phyloP scores from a whole-genome alignment of 768 basidiomycete species.

The Calvatia gigantea region DNA sequence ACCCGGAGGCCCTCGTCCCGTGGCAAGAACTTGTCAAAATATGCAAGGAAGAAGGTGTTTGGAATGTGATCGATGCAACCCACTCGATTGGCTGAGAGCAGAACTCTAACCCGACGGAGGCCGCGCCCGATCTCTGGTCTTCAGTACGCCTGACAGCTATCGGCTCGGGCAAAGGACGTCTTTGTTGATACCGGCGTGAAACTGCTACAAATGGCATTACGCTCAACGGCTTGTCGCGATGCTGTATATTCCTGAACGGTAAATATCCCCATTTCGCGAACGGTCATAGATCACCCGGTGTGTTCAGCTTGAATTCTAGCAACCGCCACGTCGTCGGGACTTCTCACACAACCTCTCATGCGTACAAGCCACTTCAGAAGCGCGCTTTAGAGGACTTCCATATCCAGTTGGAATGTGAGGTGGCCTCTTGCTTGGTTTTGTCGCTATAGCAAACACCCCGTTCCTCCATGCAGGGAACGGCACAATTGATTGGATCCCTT shows the following conservation, averaged over 20 bases:
- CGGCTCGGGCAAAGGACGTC: background rate
- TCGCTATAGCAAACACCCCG: background rate
- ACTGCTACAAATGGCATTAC: conserved; percentile 85
- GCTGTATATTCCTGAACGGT: conserved; percentile 69
- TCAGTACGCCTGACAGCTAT: conserved; percentile 39
- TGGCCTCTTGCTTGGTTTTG: conserved; percentile 7
- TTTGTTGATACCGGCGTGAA: conserved; percentile 34
- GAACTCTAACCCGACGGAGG: conserved; percentile 50
- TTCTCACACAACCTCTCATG: conserved; percentile 52
- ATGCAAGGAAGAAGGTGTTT: conserved; percentile 58
- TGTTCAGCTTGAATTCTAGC: conserved; percentile 25
- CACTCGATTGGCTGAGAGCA: conserved; percentile 75
- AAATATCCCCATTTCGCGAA: background rate
- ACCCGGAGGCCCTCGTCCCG: conserved; percentile 61
- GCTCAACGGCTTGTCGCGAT: conserved; percentile 64
- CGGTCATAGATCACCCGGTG: background rate
- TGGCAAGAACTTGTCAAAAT: conserved; percentile 69
- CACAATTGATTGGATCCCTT: conserved; percentile 53
- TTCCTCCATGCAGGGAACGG: conserved; percentile 52
- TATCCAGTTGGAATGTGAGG: conserved; percentile 48
- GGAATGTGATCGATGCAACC: conserved; percentile 70
- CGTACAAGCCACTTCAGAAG: conserved; percentile 47
- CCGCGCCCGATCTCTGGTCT: conserved; percentile 70
- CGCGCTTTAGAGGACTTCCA: conserved; percentile 37
- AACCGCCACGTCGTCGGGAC: conserved; percentile 63